Percentiles rank a stretch among this genome's conserved stretches.
These are phyloP conservation scores for Clarireedia hainanense DNA, from an alignment of 2,329 filamentous ascomycete species.

Conservation along the genomic window DNA sequence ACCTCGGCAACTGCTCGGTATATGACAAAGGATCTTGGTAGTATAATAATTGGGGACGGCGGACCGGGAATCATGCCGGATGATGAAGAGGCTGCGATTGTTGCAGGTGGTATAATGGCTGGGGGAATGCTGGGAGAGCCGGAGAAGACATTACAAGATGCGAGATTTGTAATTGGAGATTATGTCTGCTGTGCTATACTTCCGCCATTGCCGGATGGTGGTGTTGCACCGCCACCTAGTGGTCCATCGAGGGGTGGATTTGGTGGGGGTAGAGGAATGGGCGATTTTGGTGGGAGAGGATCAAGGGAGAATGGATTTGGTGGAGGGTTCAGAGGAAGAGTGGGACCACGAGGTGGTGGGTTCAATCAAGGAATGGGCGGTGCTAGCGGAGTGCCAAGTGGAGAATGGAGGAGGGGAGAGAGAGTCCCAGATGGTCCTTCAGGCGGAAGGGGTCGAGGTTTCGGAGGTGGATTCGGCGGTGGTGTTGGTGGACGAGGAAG, in stretches of 20 bases:
- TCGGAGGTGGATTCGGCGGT: constrained; percentile 40
- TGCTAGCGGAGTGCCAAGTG: constrained; percentile 32
- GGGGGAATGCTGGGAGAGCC: constrained; percentile 47
- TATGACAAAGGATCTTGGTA: constrained; percentile 74
- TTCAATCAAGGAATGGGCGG: constrained; percentile 33
- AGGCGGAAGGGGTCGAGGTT: constrained; percentile 36
- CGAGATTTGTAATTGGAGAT: constrained; percentile 80
- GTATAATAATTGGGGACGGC: constrained; percentile 64
- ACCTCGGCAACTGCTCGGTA: constrained; percentile 47
- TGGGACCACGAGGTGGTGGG: constrained; percentile 32
- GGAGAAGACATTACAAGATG: constrained; percentile 67
- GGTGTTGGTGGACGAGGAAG: constrained; percentile 34
- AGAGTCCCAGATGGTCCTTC: constrained; percentile 45
- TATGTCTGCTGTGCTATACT: constrained; percentile 78
- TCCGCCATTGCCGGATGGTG: constrained; percentile 66
- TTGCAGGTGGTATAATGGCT: constrained; percentile 25
- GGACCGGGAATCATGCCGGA: constrained; percentile 35
- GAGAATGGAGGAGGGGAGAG: constrained; percentile 63
- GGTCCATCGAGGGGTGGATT: constrained; percentile 31
- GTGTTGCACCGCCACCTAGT: constrained; percentile 57
- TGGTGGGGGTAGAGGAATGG: constrained; percentile 32
- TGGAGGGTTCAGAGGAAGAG: constrained; percentile 29
- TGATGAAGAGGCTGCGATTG: constrained; percentile 30
- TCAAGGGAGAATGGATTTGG: constrained; percentile 31
- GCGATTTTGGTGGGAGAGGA: constrained; percentile 31